Percentiles rank a stretch among this genome's conserved stretches.
Conservation (phyloP, 2,329 filamentous ascomycete species). For the Penicillium vulpinum region DNA sequence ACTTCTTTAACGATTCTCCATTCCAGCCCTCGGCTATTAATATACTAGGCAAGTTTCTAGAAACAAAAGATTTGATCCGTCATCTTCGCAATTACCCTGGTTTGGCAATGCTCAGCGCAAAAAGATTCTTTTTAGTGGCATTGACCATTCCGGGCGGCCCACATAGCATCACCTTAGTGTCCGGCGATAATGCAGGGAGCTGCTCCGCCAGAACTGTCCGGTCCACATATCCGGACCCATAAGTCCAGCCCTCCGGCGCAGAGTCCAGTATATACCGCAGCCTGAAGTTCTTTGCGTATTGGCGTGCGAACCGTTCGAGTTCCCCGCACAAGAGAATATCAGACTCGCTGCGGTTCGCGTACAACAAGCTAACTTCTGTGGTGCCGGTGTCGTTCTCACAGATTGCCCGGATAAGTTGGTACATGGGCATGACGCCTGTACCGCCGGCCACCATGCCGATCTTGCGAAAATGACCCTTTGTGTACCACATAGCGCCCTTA, state of each 20-base stretch:
- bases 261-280: constrained; percentile 58
- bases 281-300: constrained; percentile 56
- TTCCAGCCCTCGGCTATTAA: constrained; percentile 5
- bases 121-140: constrained; percentile 55
- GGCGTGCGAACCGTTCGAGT: constrained; percentile 55
- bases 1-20: background rate
- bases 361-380: constrained; percentile 59
- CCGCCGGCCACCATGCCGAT: constrained; percentile 44
- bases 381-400: constrained; percentile 61
- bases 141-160: constrained; percentile 63
- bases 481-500: constrained; percentile 39
- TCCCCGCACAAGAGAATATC: constrained; percentile 61
- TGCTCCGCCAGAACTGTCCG: constrained; percentile 52
- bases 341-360: constrained; percentile 59
- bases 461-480: constrained; percentile 29
- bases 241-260: constrained; percentile 50
- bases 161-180: constrained; percentile 59
- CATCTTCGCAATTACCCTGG: constrained; percentile 55
- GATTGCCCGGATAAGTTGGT: constrained; percentile 63
- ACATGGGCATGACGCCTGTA: constrained; percentile 55
- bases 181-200: constrained; percentile 49
- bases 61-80: constrained; percentile 59
- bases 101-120: constrained; percentile 52
- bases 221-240: constrained; percentile 54
- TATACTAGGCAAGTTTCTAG: constrained; percentile 31